Evolutionary conservation across 106 monocot species (phyloP), one percentile per base, ranked within the genome.

Genomic region (Amphibolis antarctica): DNA sequence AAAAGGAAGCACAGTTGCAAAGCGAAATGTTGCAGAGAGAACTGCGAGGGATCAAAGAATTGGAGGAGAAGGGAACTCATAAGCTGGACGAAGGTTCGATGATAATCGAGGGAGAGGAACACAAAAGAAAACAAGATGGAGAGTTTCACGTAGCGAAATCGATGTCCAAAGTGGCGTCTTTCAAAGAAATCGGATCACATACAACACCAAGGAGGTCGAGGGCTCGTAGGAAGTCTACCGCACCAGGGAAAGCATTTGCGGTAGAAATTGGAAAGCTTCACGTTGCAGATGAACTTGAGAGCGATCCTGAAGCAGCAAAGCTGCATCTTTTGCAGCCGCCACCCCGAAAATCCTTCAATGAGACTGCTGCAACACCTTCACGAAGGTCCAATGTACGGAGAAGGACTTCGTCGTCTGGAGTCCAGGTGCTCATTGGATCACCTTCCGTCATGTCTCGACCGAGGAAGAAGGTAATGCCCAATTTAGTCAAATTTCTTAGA

Each of bases 381-480:
- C 70, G 67, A 73, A 81, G 67, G 54, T 60, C 69, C 20, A 77
- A 64, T 29, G 42, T 55, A 26, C 36, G 42, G 14, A 73, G 76
- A 53, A 69, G 69, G 50, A 65, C 71, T 27, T 81, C 81, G 4
- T 48, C 55, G 12, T 75, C 77, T 20, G 76, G 64, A 28, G n/a
- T 27, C 2, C 72, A 46, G 9, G 19, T 55, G 28, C 45, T 15
- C 31, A 29, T 42, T 42, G 77, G 75, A 4, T 78, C 87, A 28
- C 82, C 88, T 14, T 68, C 77, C 4, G 28, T 80, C 30, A 59
- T 76, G 0, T 52, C 82, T 21, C 78, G 80, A 66, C 85, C 66
- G 63, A 86, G 55, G 59, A 79, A 44, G 53, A 79, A 76, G 69
- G 72, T 74, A 28, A 75, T 84, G 79, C 85, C 76, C 12, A 78